These are phyloP conservation scores for Alliaria petiolata DNA, from an alignment of 345 rosid genomes.

Conservation along the genomic window DNA sequence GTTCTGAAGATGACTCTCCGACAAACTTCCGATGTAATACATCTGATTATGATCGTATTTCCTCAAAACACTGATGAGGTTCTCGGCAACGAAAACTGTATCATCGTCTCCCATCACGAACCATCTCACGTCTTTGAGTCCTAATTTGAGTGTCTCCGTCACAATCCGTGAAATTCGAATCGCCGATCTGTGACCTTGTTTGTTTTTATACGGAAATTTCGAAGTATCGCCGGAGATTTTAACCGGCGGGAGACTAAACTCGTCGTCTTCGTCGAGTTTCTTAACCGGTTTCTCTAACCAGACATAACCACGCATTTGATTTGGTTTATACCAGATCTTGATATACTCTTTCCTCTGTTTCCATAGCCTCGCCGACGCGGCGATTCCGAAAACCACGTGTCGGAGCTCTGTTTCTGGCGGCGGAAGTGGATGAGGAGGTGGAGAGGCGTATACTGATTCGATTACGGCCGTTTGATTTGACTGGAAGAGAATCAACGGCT, in stretches of 20 bases:
- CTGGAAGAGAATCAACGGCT: slow-evolving; percentile 19
- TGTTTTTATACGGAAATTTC: slow-evolving; percentile 61
- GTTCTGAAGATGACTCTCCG: slow-evolving; percentile 96
- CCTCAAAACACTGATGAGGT: slow-evolving; percentile 63
- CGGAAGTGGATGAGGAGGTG: not conserved
- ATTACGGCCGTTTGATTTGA: slow-evolving; percentile 11
- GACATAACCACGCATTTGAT: slow-evolving; percentile 78
- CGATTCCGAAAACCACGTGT: slow-evolving; percentile 89
- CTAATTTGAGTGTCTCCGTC: slow-evolving; percentile 72
- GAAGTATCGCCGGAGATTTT: slow-evolving; percentile 80
- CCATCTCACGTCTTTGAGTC: slow-evolving; percentile 76
- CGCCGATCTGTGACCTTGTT: slow-evolving; percentile 94
- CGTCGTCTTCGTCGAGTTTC: slow-evolving; percentile 23
- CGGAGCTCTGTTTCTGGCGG: slow-evolving; percentile 40
- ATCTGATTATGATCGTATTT: slow-evolving; percentile 82
- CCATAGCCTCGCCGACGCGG: slow-evolving; percentile 97
- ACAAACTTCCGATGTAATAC: slow-evolving; percentile 91
- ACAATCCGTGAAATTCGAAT: slow-evolving; percentile 88
- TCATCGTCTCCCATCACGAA: slow-evolving; percentile 99
- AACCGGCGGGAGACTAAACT: slow-evolving; percentile 46
- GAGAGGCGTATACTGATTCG: not conserved
- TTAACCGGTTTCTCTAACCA: slow-evolving; percentile 71
- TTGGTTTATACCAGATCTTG: slow-evolving; percentile 74
- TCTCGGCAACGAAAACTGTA: slow-evolving; percentile 82
- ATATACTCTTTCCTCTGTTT: slow-evolving; percentile 78